phyloP scores from a whole-genome alignment of 345 rosid genomes.

The Aurinia saxatilis region DNA sequence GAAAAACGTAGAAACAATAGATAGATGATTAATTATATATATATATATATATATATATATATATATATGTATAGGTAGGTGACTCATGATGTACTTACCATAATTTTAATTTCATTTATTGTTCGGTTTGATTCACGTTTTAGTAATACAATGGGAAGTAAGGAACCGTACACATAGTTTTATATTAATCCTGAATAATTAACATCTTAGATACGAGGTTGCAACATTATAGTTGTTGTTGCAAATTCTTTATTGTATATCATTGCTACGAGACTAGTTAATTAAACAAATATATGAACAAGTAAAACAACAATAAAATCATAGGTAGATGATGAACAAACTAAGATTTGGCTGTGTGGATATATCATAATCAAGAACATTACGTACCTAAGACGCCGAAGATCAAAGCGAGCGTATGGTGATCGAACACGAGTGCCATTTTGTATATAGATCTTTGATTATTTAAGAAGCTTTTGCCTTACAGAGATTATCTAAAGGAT shows the following conservation, averaged over 20 bases:
- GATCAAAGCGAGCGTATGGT: conserved; percentile 32
- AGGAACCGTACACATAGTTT: not conserved
- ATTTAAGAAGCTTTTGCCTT: conserved; percentile 3
- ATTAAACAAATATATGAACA: not conserved
- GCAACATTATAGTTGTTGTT: conserved; percentile 13
- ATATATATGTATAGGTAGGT: not conserved
- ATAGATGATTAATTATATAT: too few species aligned
- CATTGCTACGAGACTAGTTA: not conserved
- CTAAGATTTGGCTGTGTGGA: not conserved
- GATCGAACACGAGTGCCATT: conserved; percentile 36
- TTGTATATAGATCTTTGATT: not conserved
- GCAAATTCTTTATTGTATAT: not conserved
- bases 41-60: not conserved
- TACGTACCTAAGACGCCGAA: conserved; percentile 88
- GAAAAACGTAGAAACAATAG: not conserved
- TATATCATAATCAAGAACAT: not conserved
- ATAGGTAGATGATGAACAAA: not conserved
- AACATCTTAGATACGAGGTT: conserved; percentile 7
- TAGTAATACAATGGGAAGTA: not conserved
- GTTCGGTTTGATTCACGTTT: not conserved
- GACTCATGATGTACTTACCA: conserved; percentile 8
- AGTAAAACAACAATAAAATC: not conserved
- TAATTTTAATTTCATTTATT: not conserved
- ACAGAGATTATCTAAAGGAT: conserved; percentile 18
- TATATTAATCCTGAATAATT: not conserved